Conservation (phyloP, 2,329 filamentous ascomycete species). For the Claviceps quebecensis region DNA sequence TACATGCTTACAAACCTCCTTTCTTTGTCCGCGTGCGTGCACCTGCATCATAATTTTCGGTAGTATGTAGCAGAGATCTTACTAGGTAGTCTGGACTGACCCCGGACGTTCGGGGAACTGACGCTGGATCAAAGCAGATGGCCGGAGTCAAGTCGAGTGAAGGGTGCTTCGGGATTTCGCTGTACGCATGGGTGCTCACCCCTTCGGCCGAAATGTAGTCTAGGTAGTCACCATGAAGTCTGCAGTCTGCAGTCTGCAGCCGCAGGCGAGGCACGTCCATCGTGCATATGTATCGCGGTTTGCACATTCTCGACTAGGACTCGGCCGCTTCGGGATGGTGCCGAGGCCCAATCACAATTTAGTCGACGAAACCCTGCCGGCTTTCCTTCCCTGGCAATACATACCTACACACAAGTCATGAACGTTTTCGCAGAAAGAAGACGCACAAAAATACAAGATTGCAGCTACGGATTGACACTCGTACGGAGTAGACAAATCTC, state of each 20-base stretch:
- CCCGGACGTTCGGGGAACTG: slow-evolving; percentile 3
- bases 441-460: no score
- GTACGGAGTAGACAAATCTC: no score
- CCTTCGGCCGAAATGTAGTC: slow-evolving; percentile 7
- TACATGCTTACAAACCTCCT: not conserved
- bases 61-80: not conserved
- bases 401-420: no score
- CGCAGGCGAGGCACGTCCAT: not conserved
- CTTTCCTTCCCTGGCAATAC: no score
- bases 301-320: not conserved
- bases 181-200: not conserved
- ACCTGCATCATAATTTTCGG: not conserved
- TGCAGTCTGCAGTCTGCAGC: not conserved
- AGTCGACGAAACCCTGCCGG: no score
- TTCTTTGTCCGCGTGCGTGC: not conserved
- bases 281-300: not conserved
- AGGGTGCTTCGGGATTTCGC: not conserved
- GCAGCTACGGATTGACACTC: no score
- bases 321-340: no score
- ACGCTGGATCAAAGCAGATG: not conserved
- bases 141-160: not conserved
- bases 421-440: no score
- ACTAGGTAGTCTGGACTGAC: slow-evolving; percentile 2
- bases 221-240: not conserved
- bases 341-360: no score